Evolutionary conservation across 2,329 filamentous ascomycete genomes (phyloP), one percentile per base, ranked within the genome.

Genomic region (Cercospora brassicicola): DNA sequence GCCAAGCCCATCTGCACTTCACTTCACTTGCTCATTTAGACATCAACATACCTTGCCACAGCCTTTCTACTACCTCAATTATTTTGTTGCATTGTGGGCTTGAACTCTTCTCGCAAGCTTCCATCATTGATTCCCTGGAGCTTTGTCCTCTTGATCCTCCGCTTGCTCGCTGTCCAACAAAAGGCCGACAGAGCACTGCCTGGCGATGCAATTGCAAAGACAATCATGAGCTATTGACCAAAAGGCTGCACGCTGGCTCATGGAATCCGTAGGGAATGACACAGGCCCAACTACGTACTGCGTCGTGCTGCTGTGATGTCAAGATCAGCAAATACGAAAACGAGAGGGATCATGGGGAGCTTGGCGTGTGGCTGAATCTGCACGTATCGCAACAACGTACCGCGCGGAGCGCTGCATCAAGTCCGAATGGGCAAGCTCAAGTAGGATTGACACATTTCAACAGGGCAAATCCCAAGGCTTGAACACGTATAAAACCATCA

Each of bases 311-410:
- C 18, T 48, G 45, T 13, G 45, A 48, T 48, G 45, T 20, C 45
- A 48, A 23, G n/a, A 48, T 48, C 18, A 48, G 45, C 45, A 48
- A 48, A 18, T 48, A 48, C 45, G 45, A 20, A 48, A 48, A 48
- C 45, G 45, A 48, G 45, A 23, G 18, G 45, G 45, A 48, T 48
- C 45, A 48, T 18, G n/a, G 18, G 1, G 9, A 11, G 18, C 45
- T 48, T 48, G 55, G 55, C 55, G 11, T 6, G 55, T 57, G 55
- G 55, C 55, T 57, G 55, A 30, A 57, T 23, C 55, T 30, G 55
- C 55, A 57, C 26, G 45, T 48, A 18, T 48, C 18, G 31, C 31
- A 5, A 13, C 10, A 33, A 33, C 31, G 11, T 10, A 36, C 31
- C 31, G 23, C 23, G 23, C 23, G 23, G 23, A 23, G 23, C 23